phyloP scores from a whole-genome alignment of 768 basidiomycete genomes.

The Multifurca ochricompacta region DNA sequence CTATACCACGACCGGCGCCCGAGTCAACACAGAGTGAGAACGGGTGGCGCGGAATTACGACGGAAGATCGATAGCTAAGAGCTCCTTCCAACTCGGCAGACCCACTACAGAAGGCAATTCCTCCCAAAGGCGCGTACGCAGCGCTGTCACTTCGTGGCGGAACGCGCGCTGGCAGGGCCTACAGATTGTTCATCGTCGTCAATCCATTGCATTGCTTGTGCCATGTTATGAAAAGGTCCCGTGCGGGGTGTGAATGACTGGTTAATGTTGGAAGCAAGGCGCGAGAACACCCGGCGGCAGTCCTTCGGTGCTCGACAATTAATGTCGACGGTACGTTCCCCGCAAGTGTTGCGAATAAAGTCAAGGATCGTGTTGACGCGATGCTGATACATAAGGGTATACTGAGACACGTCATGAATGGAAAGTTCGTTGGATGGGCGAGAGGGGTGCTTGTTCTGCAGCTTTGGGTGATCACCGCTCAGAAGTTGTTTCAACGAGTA shows the following conservation, averaged over 20 bases:
- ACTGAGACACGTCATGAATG: conserved; percentile 37
- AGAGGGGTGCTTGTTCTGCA: conserved; percentile 40
- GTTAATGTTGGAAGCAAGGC: conserved; percentile 36
- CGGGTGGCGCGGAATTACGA: not conserved
- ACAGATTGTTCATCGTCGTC: conserved; percentile 39
- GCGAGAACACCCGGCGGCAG: conserved; percentile 38
- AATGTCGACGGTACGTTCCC: conserved; percentile 25
- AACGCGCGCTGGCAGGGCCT: conserved; percentile 37
- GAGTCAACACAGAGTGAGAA: not conserved
- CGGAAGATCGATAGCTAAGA: conserved; percentile 29
- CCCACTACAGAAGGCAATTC: conserved; percentile 39
- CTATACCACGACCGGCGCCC: not conserved
- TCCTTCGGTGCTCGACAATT: conserved; percentile 27
- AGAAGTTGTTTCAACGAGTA: conserved; percentile 45
- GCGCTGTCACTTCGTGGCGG: conserved; percentile 31
- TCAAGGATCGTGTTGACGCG: conserved; percentile 40
- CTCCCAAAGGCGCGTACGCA: conserved; percentile 40
- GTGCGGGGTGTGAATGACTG: conserved; percentile 44
- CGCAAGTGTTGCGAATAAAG: conserved; percentile 40
- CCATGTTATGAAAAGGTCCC: conserved; percentile 47
- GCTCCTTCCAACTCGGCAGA: conserved; percentile 41
- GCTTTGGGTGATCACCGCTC: conserved; percentile 45
- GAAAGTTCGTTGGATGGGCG: conserved; percentile 39
- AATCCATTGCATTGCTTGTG: conserved; percentile 35
- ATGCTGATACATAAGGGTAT: conserved; percentile 52